Base-by-base conservation (phyloP, 257 asterid genomes). In the Marsdenia floribunda region DNA sequence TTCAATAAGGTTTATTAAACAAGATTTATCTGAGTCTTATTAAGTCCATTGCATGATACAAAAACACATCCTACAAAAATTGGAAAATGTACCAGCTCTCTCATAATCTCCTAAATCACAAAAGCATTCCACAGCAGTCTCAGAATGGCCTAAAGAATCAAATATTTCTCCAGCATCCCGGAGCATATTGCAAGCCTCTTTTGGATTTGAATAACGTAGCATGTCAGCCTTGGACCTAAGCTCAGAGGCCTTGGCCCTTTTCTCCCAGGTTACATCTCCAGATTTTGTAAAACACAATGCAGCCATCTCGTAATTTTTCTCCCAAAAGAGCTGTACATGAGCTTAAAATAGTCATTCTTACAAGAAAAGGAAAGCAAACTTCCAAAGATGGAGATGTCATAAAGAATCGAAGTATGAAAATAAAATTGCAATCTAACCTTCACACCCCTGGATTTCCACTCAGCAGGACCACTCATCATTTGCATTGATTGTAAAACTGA, bases 131-230 rank as follows among this genome's bases (percentile, higher is more conserved):
- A 90, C 93, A 0, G 96, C 93, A 66, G 88, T 74, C 49, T 86
- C 88, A 29, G 78, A 72, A 68, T 81, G 77, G 22, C 85, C 88
- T 53, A 87, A 78, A 15, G 88, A 82, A 63, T 87, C 81, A 57
- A 85, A 90, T n/a, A 88, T 84, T 71, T 90, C 92, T n/a, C 88
- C 96, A 71, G 93, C 96, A 68, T 87, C 85, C 21, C 85, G 74
- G 65, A 88, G 88, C 80, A 87, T 75, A 44, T 68, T 40, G 55
- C 60, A 77, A 29, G 87, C 81, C 63, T 79, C 84, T 38, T 78
- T 65, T 13, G 83, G 66, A 79, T 87, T 82, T 9, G 89, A 79
- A 71, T 47, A 84, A n/a, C 79, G 85, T 24, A 83, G 55, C 38
- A 55, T 9, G 29, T 80, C 83, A 49, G 93, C 84, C 74, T 85